A percentile compares a stretch with the other conserved stretches of the same genome.
Evolutionary conservation across 176 grass and related monocot species (phyloP).

Genomic region (Neostapfia colusana): DNA sequence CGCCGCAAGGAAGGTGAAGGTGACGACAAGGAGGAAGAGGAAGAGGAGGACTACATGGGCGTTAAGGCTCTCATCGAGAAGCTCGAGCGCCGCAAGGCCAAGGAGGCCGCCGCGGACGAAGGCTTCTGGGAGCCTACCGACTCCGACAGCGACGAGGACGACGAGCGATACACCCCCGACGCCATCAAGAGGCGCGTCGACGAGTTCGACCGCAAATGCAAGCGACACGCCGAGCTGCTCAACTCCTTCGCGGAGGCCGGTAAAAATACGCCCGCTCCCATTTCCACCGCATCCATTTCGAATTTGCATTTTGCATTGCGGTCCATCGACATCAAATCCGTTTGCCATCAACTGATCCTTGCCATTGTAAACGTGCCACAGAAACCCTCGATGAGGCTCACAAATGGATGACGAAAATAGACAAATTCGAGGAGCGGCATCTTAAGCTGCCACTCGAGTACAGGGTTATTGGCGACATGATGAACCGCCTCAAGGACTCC

Average conservation of each 20-base stretch:
- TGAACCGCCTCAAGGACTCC: conserved; percentile 77
- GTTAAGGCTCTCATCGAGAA: conserved; percentile 73
- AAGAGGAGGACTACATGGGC: conserved; percentile 75
- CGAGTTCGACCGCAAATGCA: conserved; percentile 81
- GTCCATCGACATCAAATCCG: background rate
- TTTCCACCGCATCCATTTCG: background rate
- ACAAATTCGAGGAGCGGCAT: conserved; percentile 80
- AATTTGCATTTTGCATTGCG: background rate
- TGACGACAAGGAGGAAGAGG: conserved; percentile 16
- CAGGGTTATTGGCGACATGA: conserved; percentile 88
- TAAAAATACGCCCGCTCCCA: background rate
- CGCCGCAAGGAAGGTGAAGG: conserved; percentile 4
- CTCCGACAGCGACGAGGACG: conserved; percentile 81
- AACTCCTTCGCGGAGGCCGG: conserved; percentile 69
- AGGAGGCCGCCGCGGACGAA: conserved; percentile 35
- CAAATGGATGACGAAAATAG: conserved; percentile 79
- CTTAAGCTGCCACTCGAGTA: conserved; percentile 83
- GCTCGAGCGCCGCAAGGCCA: conserved; percentile 52
- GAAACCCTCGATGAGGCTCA: conserved; percentile 84
- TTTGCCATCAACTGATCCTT: background rate
- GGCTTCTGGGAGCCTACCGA: conserved; percentile 72
- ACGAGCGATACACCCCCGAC: conserved; percentile 65
- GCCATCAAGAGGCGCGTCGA: conserved; percentile 56
- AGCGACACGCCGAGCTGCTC: conserved; percentile 70
- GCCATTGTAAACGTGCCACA: conserved; percentile 14